These are phyloP conservation scores for Pichia sp. DNA, from an alignment of 1,139 yeast species.

Conservation along the genomic window DNA sequence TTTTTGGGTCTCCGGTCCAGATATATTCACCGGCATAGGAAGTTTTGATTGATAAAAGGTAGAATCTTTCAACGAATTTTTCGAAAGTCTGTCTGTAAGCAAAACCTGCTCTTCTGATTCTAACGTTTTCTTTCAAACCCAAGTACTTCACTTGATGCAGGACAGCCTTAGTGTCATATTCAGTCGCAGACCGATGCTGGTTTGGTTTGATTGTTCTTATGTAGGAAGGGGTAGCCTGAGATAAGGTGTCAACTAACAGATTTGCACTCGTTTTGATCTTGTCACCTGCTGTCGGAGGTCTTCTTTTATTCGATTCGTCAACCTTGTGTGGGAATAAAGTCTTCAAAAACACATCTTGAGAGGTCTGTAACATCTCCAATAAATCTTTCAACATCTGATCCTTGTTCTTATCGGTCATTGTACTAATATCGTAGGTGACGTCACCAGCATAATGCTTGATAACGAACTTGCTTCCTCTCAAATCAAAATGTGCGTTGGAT, in stretches of 20 bases:
- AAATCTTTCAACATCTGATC: constrained; percentile 90
- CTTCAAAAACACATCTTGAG: constrained; percentile 62
- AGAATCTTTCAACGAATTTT: constrained; percentile 94
- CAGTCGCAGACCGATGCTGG: constrained; percentile 85
- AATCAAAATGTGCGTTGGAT: constrained; percentile 81
- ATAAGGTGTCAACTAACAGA: constrained; percentile 80
- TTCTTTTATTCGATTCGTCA: constrained; percentile 68
- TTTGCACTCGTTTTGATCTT: constrained; percentile 92
- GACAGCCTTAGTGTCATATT: constrained; percentile 85
- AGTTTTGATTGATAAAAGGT: constrained; percentile 78
- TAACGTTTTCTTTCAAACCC: constrained; percentile 94
- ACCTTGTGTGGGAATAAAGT: constrained; percentile 76
- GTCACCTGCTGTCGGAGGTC: constrained; percentile 97
- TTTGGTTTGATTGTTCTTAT: constrained; percentile 98
- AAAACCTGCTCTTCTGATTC: constrained; percentile 98
- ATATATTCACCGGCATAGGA: constrained; percentile 98
- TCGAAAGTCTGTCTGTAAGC: constrained; percentile 97
- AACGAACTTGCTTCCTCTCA: constrained; percentile 81
- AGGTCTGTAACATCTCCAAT: constrained; percentile 69
- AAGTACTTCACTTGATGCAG: constrained; percentile 93
- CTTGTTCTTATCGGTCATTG: constrained; percentile 96
- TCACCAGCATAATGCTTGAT: constrained; percentile 98
- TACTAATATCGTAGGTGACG: constrained; percentile 84
- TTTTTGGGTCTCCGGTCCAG: constrained; percentile 83
- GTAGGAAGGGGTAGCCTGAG: constrained; percentile 89